Percentiles rank a stretch among this genome's conserved stretches.
These are phyloP conservation scores for Aspergillus sp. DNA, from an alignment of 2,329 filamentous ascomycete species.

Conservation along the genomic window DNA sequence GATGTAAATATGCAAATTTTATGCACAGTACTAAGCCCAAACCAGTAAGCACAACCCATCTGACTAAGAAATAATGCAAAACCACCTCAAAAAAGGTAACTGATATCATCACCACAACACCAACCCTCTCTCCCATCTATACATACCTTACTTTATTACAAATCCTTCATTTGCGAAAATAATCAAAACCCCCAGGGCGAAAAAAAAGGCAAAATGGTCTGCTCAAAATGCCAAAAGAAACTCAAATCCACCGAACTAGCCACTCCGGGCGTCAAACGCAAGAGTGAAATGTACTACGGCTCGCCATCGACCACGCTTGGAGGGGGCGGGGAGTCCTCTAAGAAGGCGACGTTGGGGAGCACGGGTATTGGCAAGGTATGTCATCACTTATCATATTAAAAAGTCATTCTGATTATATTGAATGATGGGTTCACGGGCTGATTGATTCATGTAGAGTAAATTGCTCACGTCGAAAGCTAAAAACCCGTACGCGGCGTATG, in stretches of 20 bases:
- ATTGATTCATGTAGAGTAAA: conserved; percentile 49
- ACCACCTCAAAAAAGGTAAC: too few relatives aligned
- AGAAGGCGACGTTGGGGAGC: conserved; percentile 49
- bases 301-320: conserved; percentile 44
- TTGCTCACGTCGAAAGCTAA: conserved; percentile 60
- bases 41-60: too few relatives aligned
- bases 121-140: too few relatives aligned
- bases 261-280: conserved; percentile 63
- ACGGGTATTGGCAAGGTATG: conserved; percentile 57
- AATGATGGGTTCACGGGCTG: not conserved
- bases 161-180: too few relatives aligned
- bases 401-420: not conserved
- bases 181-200: too few relatives aligned
- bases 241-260: conserved; percentile 57
- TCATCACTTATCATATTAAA: not conserved
- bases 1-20: too few relatives aligned
- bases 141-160: too few relatives aligned
- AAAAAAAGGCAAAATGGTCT: conserved; percentile 50
- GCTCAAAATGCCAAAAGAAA: conserved; percentile 60
- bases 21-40: too few relatives aligned
- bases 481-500: conserved; percentile 62
- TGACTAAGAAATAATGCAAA: too few relatives aligned
- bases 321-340: conserved; percentile 19
- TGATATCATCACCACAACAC: too few relatives aligned
- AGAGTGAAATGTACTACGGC: conserved; percentile 62